phyloP scores from a whole-genome alignment of 1,139 yeast species.

The Pneumocystis carinii region DNA sequence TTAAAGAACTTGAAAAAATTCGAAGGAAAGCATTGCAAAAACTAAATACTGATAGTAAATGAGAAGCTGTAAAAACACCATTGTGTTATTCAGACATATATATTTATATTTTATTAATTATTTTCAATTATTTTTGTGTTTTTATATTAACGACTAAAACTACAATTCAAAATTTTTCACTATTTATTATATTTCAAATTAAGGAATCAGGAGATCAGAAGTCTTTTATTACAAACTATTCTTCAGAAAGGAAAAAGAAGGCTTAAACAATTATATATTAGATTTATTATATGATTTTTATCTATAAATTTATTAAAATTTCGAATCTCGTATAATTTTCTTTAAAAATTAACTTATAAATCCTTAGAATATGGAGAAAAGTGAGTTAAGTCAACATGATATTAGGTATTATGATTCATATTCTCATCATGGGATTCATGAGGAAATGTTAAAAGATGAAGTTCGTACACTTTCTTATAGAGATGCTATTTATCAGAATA shows the following conservation, averaged over 20 bases:
- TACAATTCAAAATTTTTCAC: not conserved
- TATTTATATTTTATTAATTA: not conserved
- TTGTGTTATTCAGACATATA: not conserved
- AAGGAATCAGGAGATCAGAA: not conserved
- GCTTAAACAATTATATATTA: not conserved
- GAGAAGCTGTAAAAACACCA: not conserved
- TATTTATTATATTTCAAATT: not conserved
- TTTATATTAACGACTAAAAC: not conserved
- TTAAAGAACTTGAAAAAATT: slow-evolving; percentile 60
- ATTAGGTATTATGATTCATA: not conserved
- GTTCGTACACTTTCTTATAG: slow-evolving; percentile 86
- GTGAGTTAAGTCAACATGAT: not conserved
- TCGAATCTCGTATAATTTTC: not conserved
- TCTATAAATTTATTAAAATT: not conserved
- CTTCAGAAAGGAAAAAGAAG: not conserved
- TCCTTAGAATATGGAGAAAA: not conserved
- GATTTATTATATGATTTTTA: no score
- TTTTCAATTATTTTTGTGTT: not conserved
- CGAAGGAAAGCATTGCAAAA: slow-evolving; percentile 69
- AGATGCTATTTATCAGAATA: slow-evolving; percentile 83
- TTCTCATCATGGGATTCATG: slow-evolving; percentile 57
- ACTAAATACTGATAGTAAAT: not conserved
- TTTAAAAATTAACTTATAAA: not conserved
- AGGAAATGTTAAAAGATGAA: slow-evolving; percentile 94
- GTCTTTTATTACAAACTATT: not conserved